Percentiles rank a stretch among this genome's conserved stretches.
These are phyloP conservation scores for Papilionanthe hybrid DNA, from an alignment of 116 monocot species.

Conservation along the genomic window DNA sequence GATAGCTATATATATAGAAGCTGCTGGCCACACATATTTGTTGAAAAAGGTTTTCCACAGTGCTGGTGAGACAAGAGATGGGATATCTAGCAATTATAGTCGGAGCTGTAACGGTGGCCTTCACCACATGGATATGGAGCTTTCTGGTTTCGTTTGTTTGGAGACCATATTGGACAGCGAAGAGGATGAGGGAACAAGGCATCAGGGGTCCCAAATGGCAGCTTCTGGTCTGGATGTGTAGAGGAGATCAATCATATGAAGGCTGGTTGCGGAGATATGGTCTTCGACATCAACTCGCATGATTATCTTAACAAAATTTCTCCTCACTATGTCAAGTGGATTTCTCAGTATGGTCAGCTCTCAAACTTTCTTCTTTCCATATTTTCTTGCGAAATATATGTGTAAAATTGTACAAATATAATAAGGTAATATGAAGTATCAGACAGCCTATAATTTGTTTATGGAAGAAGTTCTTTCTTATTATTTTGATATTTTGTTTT, in stretches of 20 bases:
- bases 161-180: slow-evolving; percentile 28
- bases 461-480: no score
- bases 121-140: slow-evolving; percentile 24
- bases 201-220: slow-evolving; percentile 30
- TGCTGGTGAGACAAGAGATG: slow-evolving; percentile 9
- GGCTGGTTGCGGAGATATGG: slow-evolving; percentile 7
- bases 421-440: not conserved
- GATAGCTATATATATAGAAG: no score
- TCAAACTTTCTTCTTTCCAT: not conserved
- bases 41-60: not conserved
- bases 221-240: slow-evolving; percentile 27
- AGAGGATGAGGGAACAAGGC: slow-evolving; percentile 37
- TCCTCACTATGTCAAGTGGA: slow-evolving; percentile 46
- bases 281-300: slow-evolving; percentile 36
- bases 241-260: slow-evolving; percentile 40
- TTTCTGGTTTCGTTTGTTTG: slow-evolving; percentile 11
- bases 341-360: slow-evolving; percentile 31
- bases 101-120: slow-evolving; percentile 12
- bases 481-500: no score
- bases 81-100: slow-evolving; percentile 6
- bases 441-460: not conserved
- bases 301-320: slow-evolving; percentile 33
- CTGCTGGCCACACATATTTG: no score
- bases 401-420: not conserved
- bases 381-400: not conserved